phyloP scores from a whole-genome alignment of 768 basidiomycete species.

The Hypsizygus marmoreus region DNA sequence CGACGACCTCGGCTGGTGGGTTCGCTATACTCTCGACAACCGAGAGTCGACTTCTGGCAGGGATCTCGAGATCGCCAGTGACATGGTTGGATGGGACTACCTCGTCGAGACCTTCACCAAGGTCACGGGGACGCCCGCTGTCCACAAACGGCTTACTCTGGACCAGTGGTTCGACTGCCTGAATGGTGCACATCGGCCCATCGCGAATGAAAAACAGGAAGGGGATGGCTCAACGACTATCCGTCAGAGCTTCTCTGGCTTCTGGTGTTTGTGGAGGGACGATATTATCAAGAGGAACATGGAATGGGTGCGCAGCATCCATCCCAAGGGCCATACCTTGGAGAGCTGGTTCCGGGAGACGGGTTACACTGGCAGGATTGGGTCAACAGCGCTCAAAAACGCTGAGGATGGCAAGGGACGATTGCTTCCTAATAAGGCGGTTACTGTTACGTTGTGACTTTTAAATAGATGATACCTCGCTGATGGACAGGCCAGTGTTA shows the following conservation, averaged over 20 bases:
- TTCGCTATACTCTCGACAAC: slow-evolving; percentile 39
- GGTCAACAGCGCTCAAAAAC: slow-evolving; percentile 29
- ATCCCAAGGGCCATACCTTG: slow-evolving; percentile 36
- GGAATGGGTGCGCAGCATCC: slow-evolving; percentile 42
- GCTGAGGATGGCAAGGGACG: slow-evolving; percentile 32
- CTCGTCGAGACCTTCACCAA: slow-evolving; percentile 37
- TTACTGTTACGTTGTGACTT: slow-evolving; percentile 8
- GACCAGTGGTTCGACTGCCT: slow-evolving; percentile 36
- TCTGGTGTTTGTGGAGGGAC: slow-evolving; percentile 46
- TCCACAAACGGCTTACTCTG: slow-evolving; percentile 30
- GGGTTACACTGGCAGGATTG: slow-evolving; percentile 28
- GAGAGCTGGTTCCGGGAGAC: slow-evolving; percentile 44
- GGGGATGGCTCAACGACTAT: slow-evolving; percentile 34
- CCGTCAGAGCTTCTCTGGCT: slow-evolving; percentile 42
- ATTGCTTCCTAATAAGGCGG: slow-evolving; percentile 23
- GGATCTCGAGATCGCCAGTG: slow-evolving; percentile 39
- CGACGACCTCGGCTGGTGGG: slow-evolving; percentile 41
- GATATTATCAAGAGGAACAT: slow-evolving; percentile 44
- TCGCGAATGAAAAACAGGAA: slow-evolving; percentile 29
- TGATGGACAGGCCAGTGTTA: too few relatives aligned
- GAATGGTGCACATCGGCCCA: slow-evolving; percentile 26
- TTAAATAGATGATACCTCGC: neutral
- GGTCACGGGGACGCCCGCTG: slow-evolving; percentile 37
- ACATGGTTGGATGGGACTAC: slow-evolving; percentile 37
- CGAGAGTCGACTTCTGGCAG: slow-evolving; percentile 34